Evolutionary conservation across 1,284 basidiomycete genomes (phyloP), one percentile per base, ranked within the genome.

Genomic region (Phellopilus nigrolimitatus): DNA sequence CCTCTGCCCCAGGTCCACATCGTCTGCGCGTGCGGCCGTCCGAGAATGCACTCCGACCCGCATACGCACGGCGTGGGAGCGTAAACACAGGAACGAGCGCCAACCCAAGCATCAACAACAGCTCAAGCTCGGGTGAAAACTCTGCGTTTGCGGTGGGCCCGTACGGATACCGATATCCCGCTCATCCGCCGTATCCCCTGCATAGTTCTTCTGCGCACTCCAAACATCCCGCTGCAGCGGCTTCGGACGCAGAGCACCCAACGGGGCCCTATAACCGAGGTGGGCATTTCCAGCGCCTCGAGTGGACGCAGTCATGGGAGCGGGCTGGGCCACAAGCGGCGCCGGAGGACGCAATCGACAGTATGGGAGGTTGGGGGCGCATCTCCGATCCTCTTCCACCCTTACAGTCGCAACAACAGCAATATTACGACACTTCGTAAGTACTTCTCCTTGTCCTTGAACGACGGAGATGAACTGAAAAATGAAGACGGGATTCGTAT

Each of bases 151-250:
- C 13, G 17, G 15, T 47, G 8, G 50, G 50, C 13, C 22, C 36
- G 12, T 52, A 52, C 25, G 50, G 50, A 22, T 52, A 52, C 19
- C 42, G 50, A 4, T 52, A 52, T 33, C 50, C 43, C 15, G 50
- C 21, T 13, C 50, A 52, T 12, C 50, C 50, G 13, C 50, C 42
- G 3, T 46, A 52, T 19, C 22, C 44, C 22, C 28, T n/a, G n/a
- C n/a, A n/a, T n/a, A n/a, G n/a, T n/a, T n/a, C 44, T 6, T 31
- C 27, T 10, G 12, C 44, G 25, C 24, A 3, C 13, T 47, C 19
- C 44, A 15, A 42, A 42, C 25, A n/a, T 6, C 12, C 43, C 10
- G 21, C 31, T 27, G 10, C 22, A 12, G 7, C 40, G 17, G 22
- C 41, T 2, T 31, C 28, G 13, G 15, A 7, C 36, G 9, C 38